Percentiles rank a stretch among this genome's conserved stretches.
Evolutionary conservation across 805 yeast species (phyloP).

Genomic region (Nakazawaea wyomingensis): DNA sequence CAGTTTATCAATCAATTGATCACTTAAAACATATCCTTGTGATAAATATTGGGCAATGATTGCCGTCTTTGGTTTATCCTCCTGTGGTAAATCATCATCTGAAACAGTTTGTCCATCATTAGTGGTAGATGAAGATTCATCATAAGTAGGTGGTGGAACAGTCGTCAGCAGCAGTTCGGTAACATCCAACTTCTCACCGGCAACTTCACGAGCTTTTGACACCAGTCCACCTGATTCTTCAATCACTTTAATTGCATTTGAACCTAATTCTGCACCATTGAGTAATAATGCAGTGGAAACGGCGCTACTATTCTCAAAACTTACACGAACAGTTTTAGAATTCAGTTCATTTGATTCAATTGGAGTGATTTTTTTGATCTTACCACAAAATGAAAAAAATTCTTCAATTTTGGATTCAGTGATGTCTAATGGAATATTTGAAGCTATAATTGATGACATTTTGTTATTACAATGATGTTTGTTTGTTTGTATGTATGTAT

Average conservation of each 20-base stretch:
- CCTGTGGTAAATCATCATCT: constrained; percentile 56
- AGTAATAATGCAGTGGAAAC: constrained; percentile 65
- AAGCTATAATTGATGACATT: constrained; percentile 41
- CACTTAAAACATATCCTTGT: constrained; percentile 67
- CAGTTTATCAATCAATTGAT: constrained; percentile 54
- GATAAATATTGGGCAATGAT: constrained; percentile 72
- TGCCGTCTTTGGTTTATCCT: constrained; percentile 70
- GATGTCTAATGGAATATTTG: constrained; percentile 48
- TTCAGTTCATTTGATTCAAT: constrained; percentile 26
- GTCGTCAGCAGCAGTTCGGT: constrained; percentile 7
- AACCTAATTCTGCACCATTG: constrained; percentile 70
- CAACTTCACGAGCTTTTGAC: constrained; percentile 7
- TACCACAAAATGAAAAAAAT: constrained; percentile 75
- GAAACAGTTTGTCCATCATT: constrained; percentile 14
- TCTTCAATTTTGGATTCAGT: constrained; percentile 49
- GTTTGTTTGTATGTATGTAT: too few species aligned
- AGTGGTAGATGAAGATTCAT: constrained; percentile 14
- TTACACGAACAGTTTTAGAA: constrained; percentile 40
- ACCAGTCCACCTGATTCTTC: constrained; percentile 19
- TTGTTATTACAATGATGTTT: too few species aligned
- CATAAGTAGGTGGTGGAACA: constrained; percentile 12
- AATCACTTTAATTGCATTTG: constrained; percentile 45
- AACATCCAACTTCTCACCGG: constrained; percentile 12
- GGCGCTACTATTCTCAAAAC: constrained; percentile 55
- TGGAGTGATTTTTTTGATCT: constrained; percentile 35